These are phyloP conservation scores for Croton laevigatus DNA, from an alignment of 441 rosid species.

Conservation along the genomic window DNA sequence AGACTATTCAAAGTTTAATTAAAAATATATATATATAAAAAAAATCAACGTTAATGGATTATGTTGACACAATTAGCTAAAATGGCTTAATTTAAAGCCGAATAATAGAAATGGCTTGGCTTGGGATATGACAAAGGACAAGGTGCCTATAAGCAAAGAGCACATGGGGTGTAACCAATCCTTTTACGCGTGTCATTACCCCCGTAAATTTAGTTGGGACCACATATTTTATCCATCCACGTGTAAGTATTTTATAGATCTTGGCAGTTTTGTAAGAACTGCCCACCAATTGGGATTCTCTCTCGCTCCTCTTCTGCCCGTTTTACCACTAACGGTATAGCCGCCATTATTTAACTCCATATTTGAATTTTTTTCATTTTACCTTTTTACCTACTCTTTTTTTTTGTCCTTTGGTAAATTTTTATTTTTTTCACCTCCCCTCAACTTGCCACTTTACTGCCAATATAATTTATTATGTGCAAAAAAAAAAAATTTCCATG, in stretches of 20 bases:
- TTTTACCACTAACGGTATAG: slow-evolving; percentile 12
- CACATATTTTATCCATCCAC: slow-evolving; percentile 34
- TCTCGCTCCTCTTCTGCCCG: slow-evolving; percentile 2
- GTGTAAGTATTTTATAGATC: slow-evolving; percentile 20
- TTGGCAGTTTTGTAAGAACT: slow-evolving; percentile 5
- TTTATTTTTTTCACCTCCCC: neutral
- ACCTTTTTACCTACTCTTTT: neutral
- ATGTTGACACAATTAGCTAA: neutral
- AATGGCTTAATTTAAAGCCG: neutral
- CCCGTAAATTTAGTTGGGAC: slow-evolving; percentile 27
- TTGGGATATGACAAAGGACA: slow-evolving; percentile 19
- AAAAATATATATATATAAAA: neutral
- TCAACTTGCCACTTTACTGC: no score
- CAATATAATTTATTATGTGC: no score
- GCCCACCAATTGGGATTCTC: slow-evolving; percentile 21
- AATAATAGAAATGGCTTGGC: neutral
- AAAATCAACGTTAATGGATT: neutral
- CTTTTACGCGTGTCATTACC: slow-evolving; percentile 34
- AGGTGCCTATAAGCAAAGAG: slow-evolving; percentile 28
- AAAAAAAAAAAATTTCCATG: no score
- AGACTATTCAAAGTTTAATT: slow-evolving; percentile 5
- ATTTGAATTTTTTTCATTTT: neutral
- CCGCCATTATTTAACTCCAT: slow-evolving; percentile 26
- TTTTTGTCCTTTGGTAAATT: neutral
- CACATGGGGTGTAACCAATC: slow-evolving; percentile 45